Evolutionary conservation across 2,329 filamentous ascomycete genomes (phyloP), one percentile per base, ranked within the genome.

Genomic region (Nectriaceae sp.): DNA sequence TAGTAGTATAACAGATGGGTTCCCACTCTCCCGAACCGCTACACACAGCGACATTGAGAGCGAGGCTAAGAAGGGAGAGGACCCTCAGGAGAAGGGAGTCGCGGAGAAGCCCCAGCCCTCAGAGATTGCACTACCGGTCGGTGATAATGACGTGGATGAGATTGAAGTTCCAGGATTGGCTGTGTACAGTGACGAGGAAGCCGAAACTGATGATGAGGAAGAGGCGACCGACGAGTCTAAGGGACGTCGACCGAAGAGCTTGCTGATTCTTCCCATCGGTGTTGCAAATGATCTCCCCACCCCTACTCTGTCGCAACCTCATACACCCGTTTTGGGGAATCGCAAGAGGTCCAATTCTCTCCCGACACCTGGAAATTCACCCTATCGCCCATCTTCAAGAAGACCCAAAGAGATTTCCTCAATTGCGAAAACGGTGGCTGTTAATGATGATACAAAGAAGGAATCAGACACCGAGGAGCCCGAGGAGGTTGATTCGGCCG

Each of bases 161-260:
- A 94, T 95, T 36, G 88, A 94, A 61, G 80, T 90, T 38, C 88
- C 88, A 3, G 88, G 87, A 0, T 75, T 90, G 4, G 82, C 79
- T 1, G 68, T 67, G 11, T 78, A 84, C 55, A 82, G 76, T 47
- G 84, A 89, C 47, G 84, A 86, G 13, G 86, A 87, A 43, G 74
- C 74, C 5, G 72, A 74, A 11, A 74, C 73, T 8, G 67, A 73
- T 3, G 65, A 69, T 4, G 67, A 70, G 2, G 67, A 70, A 2
- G 61, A 67, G 2, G 60, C 43, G 1, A 44, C 36, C 19, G 42
- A 73, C 50, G 57, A 75, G 24, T 6, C 37, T 4, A 52, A 64
- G 10, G 52, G 52, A 4, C 52, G 54, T 18, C 74, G 80, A 11
- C 78, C 79, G 3, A 76, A 75, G 60, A 83, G 79, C 56, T 55